Base-by-base conservation (phyloP, 2,329 filamentous ascomycete species). In the Lecanoromycetidae sp. region DNA sequence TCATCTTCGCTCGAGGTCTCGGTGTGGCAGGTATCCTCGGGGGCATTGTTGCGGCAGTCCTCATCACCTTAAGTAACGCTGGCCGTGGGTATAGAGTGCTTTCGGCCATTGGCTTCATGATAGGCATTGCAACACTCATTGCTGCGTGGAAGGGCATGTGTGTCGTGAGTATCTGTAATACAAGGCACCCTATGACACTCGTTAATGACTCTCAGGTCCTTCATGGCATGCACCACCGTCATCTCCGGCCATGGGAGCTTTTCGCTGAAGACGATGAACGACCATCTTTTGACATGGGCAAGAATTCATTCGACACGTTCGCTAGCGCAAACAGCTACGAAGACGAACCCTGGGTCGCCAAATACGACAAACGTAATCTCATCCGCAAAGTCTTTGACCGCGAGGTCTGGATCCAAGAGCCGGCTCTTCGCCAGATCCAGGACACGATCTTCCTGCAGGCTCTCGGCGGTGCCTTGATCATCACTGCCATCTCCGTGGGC, bases 101-200 rank as follows among this genome's bases (percentile, higher is more conserved):
- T 1, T 74, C 80, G 1, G 74, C 81, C 51, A 66, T 84, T 20
- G 72, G 72, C n/a, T 80, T 82, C 66, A 68, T 84, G 36, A 62
- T 85, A 9, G 85, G 84, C 25, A 77, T 84, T 53, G 72, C 82
- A 5, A 86, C 82, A 0, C 68, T 87, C 33, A 75, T 86, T 32
- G 82, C 82, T 1, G 83, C 79, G 0, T 76, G 71, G 66, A 87
- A 86, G 64, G 85, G 85, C 54, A 86, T 90, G 80, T 90, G 84
- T 57, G 77, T 90, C 5, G 82, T 81, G 55, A 57, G 61, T 57
- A 15, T 15, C 29, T 9, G n/a, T 32, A n/a, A n/a, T n/a, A n/a
- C n/a, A n/a, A n/a, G n/a, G n/a, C 17, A 20, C 13, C n/a, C n/a
- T n/a, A n/a, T n/a, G n/a, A n/a, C n/a, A n/a, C n/a, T 38, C 13